Evolutionary conservation across 1,139 yeast genomes (phyloP).

Genomic region (Diutina scorzettiae): DNA sequence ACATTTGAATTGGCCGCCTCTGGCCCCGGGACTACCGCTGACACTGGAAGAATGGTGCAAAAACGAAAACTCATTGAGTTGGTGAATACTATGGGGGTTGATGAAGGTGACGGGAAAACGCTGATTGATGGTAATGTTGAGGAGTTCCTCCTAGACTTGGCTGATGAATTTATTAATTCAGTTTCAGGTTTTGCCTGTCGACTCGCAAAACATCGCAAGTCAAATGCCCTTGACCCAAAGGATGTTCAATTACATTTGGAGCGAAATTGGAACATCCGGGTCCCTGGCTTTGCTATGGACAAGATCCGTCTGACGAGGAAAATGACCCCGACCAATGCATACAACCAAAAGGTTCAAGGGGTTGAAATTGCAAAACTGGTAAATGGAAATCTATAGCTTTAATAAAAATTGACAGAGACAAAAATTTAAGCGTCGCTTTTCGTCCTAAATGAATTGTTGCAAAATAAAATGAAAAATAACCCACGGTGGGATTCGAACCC

Average conservation of each 20-base stretch:
- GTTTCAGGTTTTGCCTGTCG: conserved; percentile 91
- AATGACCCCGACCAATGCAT: conserved; percentile 63
- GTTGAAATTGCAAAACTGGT: conserved; percentile 6
- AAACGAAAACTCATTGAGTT: conserved; percentile 82
- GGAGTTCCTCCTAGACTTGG: conserved; percentile 77
- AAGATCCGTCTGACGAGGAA: conserved; percentile 78
- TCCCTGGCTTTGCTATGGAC: conserved; percentile 89
- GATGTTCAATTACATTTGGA: conserved; percentile 90
- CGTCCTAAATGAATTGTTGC: background rate
- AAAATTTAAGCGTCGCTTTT: too few species aligned
- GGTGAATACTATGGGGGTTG: conserved; percentile 70
- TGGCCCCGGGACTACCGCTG: background rate
- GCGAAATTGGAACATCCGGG: conserved; percentile 87
- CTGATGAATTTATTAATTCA: conserved; percentile 87
- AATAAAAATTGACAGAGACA: background rate
- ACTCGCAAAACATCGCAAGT: conserved; percentile 85
- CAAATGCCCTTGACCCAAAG: conserved; percentile 77
- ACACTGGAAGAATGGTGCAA: conserved; percentile 70
- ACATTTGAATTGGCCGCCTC: conserved; percentile 55
- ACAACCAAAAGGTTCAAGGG: conserved; percentile 21
- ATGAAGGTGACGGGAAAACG: conserved; percentile 82
- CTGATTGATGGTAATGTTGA: conserved; percentile 95
- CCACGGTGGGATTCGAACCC: conserved; percentile 5
- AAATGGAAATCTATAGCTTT: background rate
- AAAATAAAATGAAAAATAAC: background rate